A percentile compares a stretch with the other conserved stretches of the same genome.
Conservation (phyloP, 2,329 filamentous ascomycete genomes). For the Herpomyces periplanetae region DNA sequence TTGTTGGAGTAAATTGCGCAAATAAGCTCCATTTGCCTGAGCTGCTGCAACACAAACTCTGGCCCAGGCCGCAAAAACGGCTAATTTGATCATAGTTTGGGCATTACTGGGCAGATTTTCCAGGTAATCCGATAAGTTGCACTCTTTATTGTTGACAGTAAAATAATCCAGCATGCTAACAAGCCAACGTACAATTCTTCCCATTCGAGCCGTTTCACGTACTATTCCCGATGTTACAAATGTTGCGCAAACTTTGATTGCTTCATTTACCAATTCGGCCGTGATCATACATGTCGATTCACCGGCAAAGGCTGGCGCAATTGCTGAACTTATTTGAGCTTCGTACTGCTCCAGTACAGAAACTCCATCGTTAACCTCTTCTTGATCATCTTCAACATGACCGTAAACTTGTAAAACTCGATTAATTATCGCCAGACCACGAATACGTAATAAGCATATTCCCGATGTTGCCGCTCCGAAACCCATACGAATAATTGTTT, state of each 20-base stretch:
- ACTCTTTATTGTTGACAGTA: slow-evolving; percentile 4
- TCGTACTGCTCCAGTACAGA: slow-evolving; percentile 92
- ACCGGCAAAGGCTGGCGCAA: slow-evolving; percentile 76
- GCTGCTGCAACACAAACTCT: slow-evolving; percentile 77
- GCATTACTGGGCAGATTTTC: slow-evolving; percentile 78
- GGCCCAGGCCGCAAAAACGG: slow-evolving; percentile 85
- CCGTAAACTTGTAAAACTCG: slow-evolving; percentile 28
- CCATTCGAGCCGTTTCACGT: slow-evolving; percentile 92
- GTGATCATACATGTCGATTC: no score
- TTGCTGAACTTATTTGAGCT: slow-evolving; percentile 76
- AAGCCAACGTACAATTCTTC: slow-evolving; percentile 68
- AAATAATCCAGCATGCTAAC: slow-evolving; percentile 75
- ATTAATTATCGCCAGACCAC: slow-evolving; percentile 72
- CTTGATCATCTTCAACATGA: slow-evolving; percentile 1
- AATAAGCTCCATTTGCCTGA: no score
- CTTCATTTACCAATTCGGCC: slow-evolving; percentile 78
- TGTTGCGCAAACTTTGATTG: slow-evolving; percentile 84
- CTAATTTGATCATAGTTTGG: slow-evolving; percentile 92
- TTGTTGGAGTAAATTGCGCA: no score
- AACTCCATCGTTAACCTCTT: slow-evolving; percentile 17
- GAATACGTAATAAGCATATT: slow-evolving; percentile 54
- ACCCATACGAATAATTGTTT: slow-evolving; percentile 77
- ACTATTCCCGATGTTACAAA: slow-evolving; percentile 94
- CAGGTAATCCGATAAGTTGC: slow-evolving; percentile 42
- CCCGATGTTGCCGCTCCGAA: slow-evolving; percentile 88